These are phyloP conservation scores for Grosmannia huntii DNA, from an alignment of 2,329 filamentous ascomycete species.

Conservation along the genomic window DNA sequence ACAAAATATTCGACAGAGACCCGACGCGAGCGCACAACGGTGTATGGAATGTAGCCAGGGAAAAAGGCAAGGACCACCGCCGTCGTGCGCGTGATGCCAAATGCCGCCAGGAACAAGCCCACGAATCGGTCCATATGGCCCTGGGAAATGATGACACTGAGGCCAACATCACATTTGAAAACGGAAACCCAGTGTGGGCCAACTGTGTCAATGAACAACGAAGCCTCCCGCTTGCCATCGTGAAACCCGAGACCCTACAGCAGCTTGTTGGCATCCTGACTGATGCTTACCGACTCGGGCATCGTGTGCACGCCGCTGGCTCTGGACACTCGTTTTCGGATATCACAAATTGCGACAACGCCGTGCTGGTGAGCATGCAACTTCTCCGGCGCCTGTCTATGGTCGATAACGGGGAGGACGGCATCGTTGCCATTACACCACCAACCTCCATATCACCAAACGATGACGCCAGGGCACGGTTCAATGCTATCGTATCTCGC, in stretches of 20 bases:
- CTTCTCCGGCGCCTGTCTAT: slow-evolving; percentile 11
- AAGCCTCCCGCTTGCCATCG: slow-evolving; percentile 11
- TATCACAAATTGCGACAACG: slow-evolving; percentile 12
- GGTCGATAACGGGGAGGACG: slow-evolving; percentile 11
- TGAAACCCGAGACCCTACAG: slow-evolving; percentile 12
- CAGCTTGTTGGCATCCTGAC: slow-evolving; percentile 13
- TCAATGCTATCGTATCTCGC: background rate
- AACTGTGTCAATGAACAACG: slow-evolving; percentile 15
- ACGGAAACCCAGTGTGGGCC: slow-evolving; percentile 6
- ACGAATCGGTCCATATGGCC: slow-evolving; percentile 5
- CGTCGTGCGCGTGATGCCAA: slow-evolving; percentile 7
- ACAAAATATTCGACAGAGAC: slow-evolving; percentile 8
- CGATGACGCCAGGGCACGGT: too few relatives aligned
- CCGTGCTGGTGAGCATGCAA: slow-evolving; percentile 12
- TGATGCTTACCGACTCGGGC: slow-evolving; percentile 10
- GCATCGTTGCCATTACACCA: slow-evolving; percentile 6
- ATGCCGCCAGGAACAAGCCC: slow-evolving; percentile 7
- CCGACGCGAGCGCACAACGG: slow-evolving; percentile 6
- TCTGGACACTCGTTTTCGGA: slow-evolving; percentile 17
- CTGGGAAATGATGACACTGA: slow-evolving; percentile 1
- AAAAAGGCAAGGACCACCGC: slow-evolving; percentile 1
- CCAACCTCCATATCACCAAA: background rate
- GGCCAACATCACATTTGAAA: background rate
- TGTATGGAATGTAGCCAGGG: slow-evolving; percentile 9
- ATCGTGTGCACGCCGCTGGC: slow-evolving; percentile 15